These are phyloP conservation scores for Aspergillus ibericus DNA, from an alignment of 2,329 filamentous ascomycete genomes.

Conservation along the genomic window DNA sequence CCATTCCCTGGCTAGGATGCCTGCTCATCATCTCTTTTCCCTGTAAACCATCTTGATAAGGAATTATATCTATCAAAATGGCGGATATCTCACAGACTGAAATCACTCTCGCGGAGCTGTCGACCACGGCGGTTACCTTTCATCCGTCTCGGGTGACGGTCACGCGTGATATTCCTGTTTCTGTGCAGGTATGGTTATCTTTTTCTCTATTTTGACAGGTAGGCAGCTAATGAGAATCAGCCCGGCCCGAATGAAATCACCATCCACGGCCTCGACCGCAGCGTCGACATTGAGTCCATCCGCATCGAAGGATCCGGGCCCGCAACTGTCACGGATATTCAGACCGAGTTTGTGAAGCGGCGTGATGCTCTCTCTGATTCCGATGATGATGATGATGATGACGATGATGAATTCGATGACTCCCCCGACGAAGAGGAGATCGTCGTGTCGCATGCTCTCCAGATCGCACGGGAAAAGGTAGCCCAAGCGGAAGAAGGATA, in stretches of 20 bases:
- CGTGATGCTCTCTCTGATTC: slow-evolving; percentile 46
- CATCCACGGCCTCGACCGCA: slow-evolving; percentile 56
- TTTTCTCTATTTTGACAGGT: too few relatives aligned
- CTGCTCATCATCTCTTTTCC: background rate
- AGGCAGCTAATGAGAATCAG: too few relatives aligned
- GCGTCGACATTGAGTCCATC: slow-evolving; percentile 57
- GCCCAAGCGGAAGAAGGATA: slow-evolving; percentile 34
- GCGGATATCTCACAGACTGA: slow-evolving; percentile 14
- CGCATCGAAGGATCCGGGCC: slow-evolving; percentile 61
- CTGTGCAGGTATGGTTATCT: slow-evolving; percentile 42
- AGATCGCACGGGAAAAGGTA: slow-evolving; percentile 30
- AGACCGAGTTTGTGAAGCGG: slow-evolving; percentile 59
- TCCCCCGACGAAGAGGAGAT: background rate
- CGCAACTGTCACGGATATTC: slow-evolving; percentile 63
- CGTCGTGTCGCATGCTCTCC: slow-evolving; percentile 12
- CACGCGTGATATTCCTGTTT: slow-evolving; percentile 59
- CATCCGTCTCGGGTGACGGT: slow-evolving; percentile 64
- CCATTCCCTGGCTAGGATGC: too few relatives aligned
- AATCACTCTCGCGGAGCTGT: slow-evolving; percentile 56
- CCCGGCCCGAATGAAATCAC: slow-evolving; percentile 59
- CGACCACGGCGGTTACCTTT: slow-evolving; percentile 62
- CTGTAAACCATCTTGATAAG: background rate
- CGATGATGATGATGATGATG: slow-evolving; percentile 1
- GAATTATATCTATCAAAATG: slow-evolving; percentile 12
- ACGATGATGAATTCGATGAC: slow-evolving; percentile 8